phyloP scores from a whole-genome alignment of 73 alveolate species.

The Tetrahymena borealis region DNA sequence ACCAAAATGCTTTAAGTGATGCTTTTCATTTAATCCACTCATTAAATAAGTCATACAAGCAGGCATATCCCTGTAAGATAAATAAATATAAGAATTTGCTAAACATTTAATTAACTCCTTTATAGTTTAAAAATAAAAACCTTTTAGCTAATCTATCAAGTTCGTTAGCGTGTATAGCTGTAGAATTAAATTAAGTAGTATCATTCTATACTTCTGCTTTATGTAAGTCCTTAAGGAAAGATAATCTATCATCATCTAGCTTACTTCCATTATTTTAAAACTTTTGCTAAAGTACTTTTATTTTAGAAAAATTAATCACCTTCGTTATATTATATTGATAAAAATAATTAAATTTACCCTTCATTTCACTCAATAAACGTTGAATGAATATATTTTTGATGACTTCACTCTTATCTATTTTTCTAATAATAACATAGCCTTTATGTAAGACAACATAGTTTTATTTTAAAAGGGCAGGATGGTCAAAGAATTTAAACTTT shows the following conservation, averaged over 20 bases:
- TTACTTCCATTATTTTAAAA: background rate
- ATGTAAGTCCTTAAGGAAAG: background rate
- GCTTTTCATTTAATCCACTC: slow-evolving; percentile 59
- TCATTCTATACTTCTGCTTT: background rate
- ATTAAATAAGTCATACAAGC: slow-evolving; percentile 86
- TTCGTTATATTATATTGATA: no score
- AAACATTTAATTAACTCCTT: background rate
- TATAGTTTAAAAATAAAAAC: background rate
- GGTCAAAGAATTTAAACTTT: background rate
- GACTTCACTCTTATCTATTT: background rate
- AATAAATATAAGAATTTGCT: no score
- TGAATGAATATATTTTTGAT: background rate
- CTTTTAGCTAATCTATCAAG: background rate
- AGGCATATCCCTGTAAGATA: slow-evolving; percentile 52
- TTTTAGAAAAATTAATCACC: no score
- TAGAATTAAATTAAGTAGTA: background rate
- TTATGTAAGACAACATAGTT: background rate
- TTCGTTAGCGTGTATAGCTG: background rate
- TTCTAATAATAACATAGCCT: background rate
- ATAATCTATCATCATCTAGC: background rate
- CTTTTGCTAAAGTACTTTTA: background rate
- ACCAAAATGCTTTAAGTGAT: slow-evolving; percentile 87
- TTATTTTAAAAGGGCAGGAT: background rate
- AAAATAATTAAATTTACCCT: background rate
- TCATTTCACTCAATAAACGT: background rate